These are phyloP conservation scores for Xerocomellus dryophilus DNA, from an alignment of 768 basidiomycete genomes.

Conservation along the genomic window DNA sequence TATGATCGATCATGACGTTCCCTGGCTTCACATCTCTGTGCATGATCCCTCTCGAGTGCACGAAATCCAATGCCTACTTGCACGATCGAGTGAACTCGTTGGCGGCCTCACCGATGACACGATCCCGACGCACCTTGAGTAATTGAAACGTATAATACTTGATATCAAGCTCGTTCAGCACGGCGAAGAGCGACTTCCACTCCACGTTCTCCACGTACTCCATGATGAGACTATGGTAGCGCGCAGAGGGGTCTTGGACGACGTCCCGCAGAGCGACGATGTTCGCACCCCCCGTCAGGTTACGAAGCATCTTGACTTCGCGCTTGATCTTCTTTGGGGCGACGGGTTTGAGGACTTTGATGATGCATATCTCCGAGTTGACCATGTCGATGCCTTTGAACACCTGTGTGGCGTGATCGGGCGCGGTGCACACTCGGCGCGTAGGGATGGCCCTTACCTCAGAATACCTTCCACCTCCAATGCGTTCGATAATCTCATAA, in stretches of 20 bases:
- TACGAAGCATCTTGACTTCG: slow-evolving; percentile 71
- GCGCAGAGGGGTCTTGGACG: slow-evolving; percentile 59
- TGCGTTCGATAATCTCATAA: slow-evolving; percentile 61
- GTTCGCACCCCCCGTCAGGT: slow-evolving; percentile 69
- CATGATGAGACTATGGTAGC: slow-evolving; percentile 64
- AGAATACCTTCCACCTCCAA: slow-evolving; percentile 66
- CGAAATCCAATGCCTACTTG: slow-evolving; percentile 57
- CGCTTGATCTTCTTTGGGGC: slow-evolving; percentile 65
- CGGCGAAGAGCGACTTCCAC: slow-evolving; percentile 57
- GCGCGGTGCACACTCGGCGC: not conserved
- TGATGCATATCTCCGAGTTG: slow-evolving; percentile 52
- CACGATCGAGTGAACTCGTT: not conserved
- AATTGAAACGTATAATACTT: slow-evolving; percentile 68
- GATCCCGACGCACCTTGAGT: slow-evolving; percentile 40
- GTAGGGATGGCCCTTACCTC: slow-evolving; percentile 39
- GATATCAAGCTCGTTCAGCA: slow-evolving; percentile 61
- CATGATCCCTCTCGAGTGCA: slow-evolving; percentile 71
- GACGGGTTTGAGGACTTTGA: slow-evolving; percentile 75
- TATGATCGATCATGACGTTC: slow-evolving; percentile 74
- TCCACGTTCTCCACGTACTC: slow-evolving; percentile 69
- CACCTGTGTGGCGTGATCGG: slow-evolving; percentile 35
- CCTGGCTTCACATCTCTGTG: slow-evolving; percentile 67
- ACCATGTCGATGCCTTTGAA: slow-evolving; percentile 60
- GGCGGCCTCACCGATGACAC: not conserved
- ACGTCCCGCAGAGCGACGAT: slow-evolving; percentile 64